These are phyloP conservation scores for Austroboletus olivaceoglutinosus DNA, from an alignment of 1,284 basidiomycete genomes.

Conservation along the genomic window DNA sequence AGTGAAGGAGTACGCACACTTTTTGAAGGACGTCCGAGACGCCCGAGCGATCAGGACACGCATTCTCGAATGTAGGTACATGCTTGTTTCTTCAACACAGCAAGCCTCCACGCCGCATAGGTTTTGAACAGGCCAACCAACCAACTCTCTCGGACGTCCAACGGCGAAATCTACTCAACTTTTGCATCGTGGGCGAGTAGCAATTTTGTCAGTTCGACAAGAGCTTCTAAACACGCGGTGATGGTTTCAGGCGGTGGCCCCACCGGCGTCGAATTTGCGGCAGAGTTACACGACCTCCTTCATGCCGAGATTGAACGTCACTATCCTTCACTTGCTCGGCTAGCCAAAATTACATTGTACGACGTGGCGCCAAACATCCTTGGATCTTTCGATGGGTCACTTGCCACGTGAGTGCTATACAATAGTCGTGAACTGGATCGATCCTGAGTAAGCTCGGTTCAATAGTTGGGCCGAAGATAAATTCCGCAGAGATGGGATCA, in stretches of 20 bases:
- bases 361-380: conserved; percentile 83
- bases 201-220: conserved; percentile 1
- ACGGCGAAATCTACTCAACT: conserved; percentile 67
- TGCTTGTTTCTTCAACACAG: neutral
- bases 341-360: conserved; percentile 73
- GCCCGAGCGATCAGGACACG: conserved; percentile 76
- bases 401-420: conserved; percentile 52
- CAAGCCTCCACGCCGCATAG: conserved; percentile 28
- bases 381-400: conserved; percentile 70
- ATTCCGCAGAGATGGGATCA: conserved; percentile 77
- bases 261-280: conserved; percentile 82
- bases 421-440: conserved; percentile 3
- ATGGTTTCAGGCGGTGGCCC: conserved; percentile 58
- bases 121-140: conserved; percentile 79
- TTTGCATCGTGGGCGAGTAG: conserved; percentile 72
- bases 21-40: conserved; percentile 81
- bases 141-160: conserved; percentile 66
- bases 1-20: conserved; percentile 77
- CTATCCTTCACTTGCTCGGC: conserved; percentile 60
- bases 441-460: conserved; percentile 9
- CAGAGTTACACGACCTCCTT: conserved; percentile 84
- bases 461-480: conserved; percentile 67
- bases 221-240: conserved; percentile 3
- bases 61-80: conserved; percentile 64
- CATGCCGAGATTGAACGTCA: conserved; percentile 69